A percentile compares a stretch with the other conserved stretches of the same genome.
These are phyloP conservation scores for Fraxinus pennsylvanica DNA, from an alignment of 257 asterid species.

Conservation along the genomic window DNA sequence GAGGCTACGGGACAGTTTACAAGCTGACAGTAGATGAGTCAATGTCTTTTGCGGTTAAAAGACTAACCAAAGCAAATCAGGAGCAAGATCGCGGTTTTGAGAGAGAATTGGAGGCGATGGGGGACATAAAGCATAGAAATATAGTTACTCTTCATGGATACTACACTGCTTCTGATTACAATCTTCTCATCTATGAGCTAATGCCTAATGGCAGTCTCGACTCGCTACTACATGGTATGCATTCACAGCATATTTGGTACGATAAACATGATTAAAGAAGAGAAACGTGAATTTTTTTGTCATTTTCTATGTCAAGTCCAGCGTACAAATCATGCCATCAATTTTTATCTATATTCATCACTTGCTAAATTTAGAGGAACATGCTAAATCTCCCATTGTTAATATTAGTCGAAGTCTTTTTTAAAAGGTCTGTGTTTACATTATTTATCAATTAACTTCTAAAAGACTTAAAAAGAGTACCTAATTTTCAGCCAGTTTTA, in stretches of 20 bases:
- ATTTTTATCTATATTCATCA: neutral
- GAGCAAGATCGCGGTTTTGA: slow-evolving; percentile 81
- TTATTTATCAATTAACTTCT: neutral
- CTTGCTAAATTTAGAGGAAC: neutral
- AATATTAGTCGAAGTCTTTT: neutral
- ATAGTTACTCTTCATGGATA: slow-evolving; percentile 80
- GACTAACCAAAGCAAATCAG: slow-evolving; percentile 48
- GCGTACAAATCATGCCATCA: neutral
- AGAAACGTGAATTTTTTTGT: neutral
- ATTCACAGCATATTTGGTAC: neutral
- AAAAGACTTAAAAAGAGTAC: no score
- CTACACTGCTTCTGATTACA: slow-evolving; percentile 67
- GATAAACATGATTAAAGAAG: neutral
- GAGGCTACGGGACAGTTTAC: slow-evolving; percentile 90
- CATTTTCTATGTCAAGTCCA: neutral
- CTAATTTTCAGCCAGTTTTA: neutral
- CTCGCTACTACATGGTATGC: slow-evolving; percentile 62
- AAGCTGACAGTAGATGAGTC: slow-evolving; percentile 52
- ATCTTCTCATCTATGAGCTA: slow-evolving; percentile 85
- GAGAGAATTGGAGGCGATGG: slow-evolving; percentile 88
- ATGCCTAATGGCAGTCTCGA: slow-evolving; percentile 86
- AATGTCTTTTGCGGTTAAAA: slow-evolving; percentile 65
- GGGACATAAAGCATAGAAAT: slow-evolving; percentile 83
- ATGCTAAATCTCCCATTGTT: neutral
- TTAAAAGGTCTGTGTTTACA: neutral